These are phyloP conservation scores for Penicillium expansum DNA, from an alignment of 2,329 filamentous ascomycete species.

Conservation along the genomic window DNA sequence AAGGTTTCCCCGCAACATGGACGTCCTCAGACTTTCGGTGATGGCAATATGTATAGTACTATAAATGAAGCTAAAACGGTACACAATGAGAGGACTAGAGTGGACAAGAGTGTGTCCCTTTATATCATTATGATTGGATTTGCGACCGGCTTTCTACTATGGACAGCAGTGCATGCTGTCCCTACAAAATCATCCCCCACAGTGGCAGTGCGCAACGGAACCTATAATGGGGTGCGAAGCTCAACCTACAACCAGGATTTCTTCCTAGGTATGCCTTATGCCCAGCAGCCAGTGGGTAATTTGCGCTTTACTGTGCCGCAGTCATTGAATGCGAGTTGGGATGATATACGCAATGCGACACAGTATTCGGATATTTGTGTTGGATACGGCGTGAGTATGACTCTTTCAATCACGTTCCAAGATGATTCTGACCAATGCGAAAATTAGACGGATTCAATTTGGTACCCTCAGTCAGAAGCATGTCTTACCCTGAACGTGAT, in stretches of 20 bases:
- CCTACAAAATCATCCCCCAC: slow-evolving; percentile 28
- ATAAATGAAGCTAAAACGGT: not conserved
- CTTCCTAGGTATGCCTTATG: slow-evolving; percentile 58
- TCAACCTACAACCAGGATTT: slow-evolving; percentile 49
- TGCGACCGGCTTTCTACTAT: slow-evolving; percentile 13
- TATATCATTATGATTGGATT: slow-evolving; percentile 5
- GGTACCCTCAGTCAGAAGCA: slow-evolving; percentile 49
- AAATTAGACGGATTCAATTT: slow-evolving; percentile 34
- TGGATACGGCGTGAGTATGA: slow-evolving; percentile 48
- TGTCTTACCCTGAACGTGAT: slow-evolving; percentile 64
- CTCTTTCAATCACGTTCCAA: not conserved
- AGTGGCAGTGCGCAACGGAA: slow-evolving; percentile 46
- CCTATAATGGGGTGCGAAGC: slow-evolving; percentile 46
- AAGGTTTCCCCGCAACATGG: not conserved
- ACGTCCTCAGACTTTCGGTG: not conserved
- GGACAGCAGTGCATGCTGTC: slow-evolving; percentile 16
- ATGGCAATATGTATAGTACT: not conserved
- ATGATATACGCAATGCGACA: slow-evolving; percentile 42
- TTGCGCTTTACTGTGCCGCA: slow-evolving; percentile 55
- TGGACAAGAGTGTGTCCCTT: not conserved
- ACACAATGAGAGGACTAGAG: not conserved
- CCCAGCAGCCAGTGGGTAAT: slow-evolving; percentile 52
- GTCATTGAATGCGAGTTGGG: slow-evolving; percentile 49
- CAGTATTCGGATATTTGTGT: slow-evolving; percentile 50
- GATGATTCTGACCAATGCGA: not conserved